Evolutionary conservation across 2,329 filamentous ascomycete genomes (phyloP).

Genomic region (Pyrenochaeta sp.): DNA sequence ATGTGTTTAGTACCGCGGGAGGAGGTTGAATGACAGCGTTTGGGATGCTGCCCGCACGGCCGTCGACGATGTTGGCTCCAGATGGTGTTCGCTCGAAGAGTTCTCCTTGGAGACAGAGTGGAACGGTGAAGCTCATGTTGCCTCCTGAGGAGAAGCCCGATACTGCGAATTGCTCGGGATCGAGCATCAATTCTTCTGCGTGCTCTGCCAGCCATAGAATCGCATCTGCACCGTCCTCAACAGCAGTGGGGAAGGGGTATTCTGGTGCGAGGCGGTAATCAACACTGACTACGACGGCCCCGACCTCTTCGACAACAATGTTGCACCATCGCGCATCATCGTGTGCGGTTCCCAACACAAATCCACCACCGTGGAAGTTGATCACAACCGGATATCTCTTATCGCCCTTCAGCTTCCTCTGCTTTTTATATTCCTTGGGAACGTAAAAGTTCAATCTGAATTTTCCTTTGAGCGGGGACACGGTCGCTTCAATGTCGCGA

Average conservation of each 20-base stretch:
- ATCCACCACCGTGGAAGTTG: slow-evolving; percentile 71
- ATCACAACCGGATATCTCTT: slow-evolving; percentile 64
- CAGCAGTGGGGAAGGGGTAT: slow-evolving; percentile 67
- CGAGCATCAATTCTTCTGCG: slow-evolving; percentile 63
- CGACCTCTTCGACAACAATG: slow-evolving; percentile 62
- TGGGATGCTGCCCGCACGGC: slow-evolving; percentile 36
- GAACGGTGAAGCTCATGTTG: slow-evolving; percentile 69
- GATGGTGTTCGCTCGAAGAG: slow-evolving; percentile 42
- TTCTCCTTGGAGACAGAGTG: slow-evolving; percentile 63
- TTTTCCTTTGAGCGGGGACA: slow-evolving; percentile 53
- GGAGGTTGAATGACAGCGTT: slow-evolving; percentile 26
- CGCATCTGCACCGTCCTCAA: slow-evolving; percentile 70
- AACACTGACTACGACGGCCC: slow-evolving; percentile 67
- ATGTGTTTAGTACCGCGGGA: slow-evolving; percentile 13
- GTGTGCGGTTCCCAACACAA: slow-evolving; percentile 65
- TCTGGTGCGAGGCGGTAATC: slow-evolving; percentile 69
- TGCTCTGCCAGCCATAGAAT: slow-evolving; percentile 65
- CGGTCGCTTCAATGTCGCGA: slow-evolving; percentile 60
- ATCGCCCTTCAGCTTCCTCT: slow-evolving; percentile 50
- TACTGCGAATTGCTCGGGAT: slow-evolving; percentile 64
- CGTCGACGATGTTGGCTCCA: slow-evolving; percentile 37
- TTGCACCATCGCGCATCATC: slow-evolving; percentile 69
- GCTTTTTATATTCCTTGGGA: slow-evolving; percentile 58
- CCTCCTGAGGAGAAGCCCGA: slow-evolving; percentile 70
- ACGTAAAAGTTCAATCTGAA: slow-evolving; percentile 69